Base-by-base conservation (phyloP, 306 rosid species). In the Macrotyloma uniflorum region DNA sequence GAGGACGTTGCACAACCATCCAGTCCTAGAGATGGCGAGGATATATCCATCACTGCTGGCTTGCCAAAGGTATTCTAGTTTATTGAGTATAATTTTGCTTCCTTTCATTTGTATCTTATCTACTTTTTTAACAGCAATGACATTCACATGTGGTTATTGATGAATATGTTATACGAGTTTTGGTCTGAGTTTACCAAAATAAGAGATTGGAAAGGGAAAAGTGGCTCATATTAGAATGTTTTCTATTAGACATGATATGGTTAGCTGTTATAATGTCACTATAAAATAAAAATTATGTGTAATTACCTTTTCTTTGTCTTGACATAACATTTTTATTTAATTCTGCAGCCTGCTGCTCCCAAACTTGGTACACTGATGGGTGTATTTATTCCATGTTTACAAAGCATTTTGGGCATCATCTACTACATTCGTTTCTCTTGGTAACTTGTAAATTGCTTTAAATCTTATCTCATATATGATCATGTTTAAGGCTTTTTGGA, bases 1-100 rank as follows among this genome's bases (percentile, higher is more conserved):
- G 99, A 96, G 88, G 94, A 86, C 47, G 50, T 70, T 76, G 90
- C 86, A 26, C 90, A 81, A 32, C 95, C 97, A 18, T 83, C 94
- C 61, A 96, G 99, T 91, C 99, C 99, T 73, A 90, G 97, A 85
- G 99, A 93, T 55, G 99, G 98, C 16, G 99, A 96, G 74, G 85
- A 88, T 83, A 83, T 93, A 84, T 38, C 96, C 65, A 91, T 93
- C 85, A 83, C 94, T 23, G 83, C 61, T 20, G 99, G 98, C 79
- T 84, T 70, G 85, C 96, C 93, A 45, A 93, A 74, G 99, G 99
- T 96, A 83, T 63, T 81, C 55, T 75, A 19, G 50, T 63, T 72
- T 77, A 15, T 75, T 72, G 45, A 57, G 79, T 68, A 74, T 49
- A 79, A 72, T 46, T 57, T 82, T 20, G 11, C 66, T 19, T 59